Evolutionary conservation across 805 yeast species (phyloP), one percentile per base, ranked within the genome.

Genomic region (Alloascoidea africana): DNA sequence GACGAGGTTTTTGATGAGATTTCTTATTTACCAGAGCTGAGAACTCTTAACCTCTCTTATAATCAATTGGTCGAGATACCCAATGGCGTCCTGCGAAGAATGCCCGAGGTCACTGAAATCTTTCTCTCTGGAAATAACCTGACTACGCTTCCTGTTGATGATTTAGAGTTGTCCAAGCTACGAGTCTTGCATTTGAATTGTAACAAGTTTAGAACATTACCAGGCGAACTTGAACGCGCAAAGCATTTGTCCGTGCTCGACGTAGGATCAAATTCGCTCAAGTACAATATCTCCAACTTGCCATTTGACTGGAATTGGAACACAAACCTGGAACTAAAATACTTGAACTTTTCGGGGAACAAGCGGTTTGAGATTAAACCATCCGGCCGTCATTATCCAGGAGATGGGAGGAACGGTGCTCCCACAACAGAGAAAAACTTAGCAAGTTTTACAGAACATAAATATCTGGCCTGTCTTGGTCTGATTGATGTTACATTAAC

Each of bases 301-400:
- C 93, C 91, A 13, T 89, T 84, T 52, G 98, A 91, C 54, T 91
- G 97, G 96, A 91, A 85, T 57, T 91, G 98, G 98, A 76, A 80
- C 48, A 76, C 76, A 63, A 91, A 91, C 52, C 63, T 68, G 38
- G 72, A 74, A 33, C 63, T 91, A 55, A 73, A 66, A 46, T 86
- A 80, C 48, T 67, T 91, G 52, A 91, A 89, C 54, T 77, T 91
- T 40, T 85, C 96, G 0, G 96, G 96, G 27, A 91, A 91, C 53
- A 80, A 81, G 52, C 68, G 96, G 44, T 73, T 91, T 44, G 97
- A 91, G 52, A 87, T 91, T 48, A 81, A 77, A 50, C 81, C 77
- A 33, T n/a, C n/a, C n/a, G n/a, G n/a, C n/a, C 61, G 68, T 37
- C 47, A 54, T 27, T 67, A 68, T 41, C 68, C 68, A 37, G 60